These are phyloP conservation scores for Salix purpurea DNA, from an alignment of 345 rosid species.

Conservation along the genomic window DNA sequence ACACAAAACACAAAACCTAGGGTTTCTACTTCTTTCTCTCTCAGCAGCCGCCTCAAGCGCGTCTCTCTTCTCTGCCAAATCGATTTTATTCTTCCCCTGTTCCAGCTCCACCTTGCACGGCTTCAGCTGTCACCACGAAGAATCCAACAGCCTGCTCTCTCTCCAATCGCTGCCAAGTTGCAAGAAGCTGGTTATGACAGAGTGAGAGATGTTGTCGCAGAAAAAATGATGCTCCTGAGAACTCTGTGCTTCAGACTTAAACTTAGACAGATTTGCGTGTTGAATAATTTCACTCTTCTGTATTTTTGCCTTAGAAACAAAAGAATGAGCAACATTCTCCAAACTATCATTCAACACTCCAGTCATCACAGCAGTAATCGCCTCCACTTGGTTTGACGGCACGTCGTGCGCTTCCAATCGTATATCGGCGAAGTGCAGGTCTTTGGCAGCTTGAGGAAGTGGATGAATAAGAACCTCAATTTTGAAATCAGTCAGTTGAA, in stretches of 20 bases:
- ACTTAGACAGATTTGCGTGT: constrained; percentile 75
- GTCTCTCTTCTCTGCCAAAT: too few relatives aligned
- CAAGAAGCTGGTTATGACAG: too few relatives aligned
- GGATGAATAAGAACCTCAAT: not conserved
- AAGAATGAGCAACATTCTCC: constrained; percentile 79
- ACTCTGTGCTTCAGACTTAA: constrained; percentile 78
- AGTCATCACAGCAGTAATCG: constrained; percentile 75
- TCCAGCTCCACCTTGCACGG: too few relatives aligned
- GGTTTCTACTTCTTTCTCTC: too few relatives aligned
- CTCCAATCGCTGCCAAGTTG: too few relatives aligned
- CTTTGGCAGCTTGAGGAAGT: not conserved
- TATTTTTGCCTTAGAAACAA: constrained; percentile 80
- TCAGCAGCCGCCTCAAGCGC: too few relatives aligned
- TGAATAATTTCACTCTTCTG: constrained; percentile 79
- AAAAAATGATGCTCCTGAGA: constrained; percentile 86
- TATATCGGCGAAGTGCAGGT: too few relatives aligned
- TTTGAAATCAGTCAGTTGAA: constrained; percentile 13
- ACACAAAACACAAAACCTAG: too few relatives aligned
- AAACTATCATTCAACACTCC: constrained; percentile 85
- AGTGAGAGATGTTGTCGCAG: too few relatives aligned
- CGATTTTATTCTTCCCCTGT: too few relatives aligned
- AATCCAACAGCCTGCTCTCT: too few relatives aligned
- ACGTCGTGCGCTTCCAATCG: constrained; percentile 80
- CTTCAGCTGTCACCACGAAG: too few relatives aligned
- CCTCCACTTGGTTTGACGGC: constrained; percentile 91